These are phyloP conservation scores for Paramecium sexaurelia DNA, from an alignment of 73 alveolate genomes.

Conservation along the genomic window DNA sequence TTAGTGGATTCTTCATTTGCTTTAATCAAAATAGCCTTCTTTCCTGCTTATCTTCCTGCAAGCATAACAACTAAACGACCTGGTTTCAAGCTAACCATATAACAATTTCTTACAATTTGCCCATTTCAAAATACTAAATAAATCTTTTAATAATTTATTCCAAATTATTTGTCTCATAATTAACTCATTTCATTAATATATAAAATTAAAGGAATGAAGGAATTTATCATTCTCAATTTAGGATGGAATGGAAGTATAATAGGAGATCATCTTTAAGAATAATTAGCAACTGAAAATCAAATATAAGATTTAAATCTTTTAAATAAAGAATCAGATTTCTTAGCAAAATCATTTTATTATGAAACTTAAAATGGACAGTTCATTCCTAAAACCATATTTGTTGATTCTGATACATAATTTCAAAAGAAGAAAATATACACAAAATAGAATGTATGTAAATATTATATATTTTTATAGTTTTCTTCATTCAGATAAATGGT, in stretches of 20 bases:
- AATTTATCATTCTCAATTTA: not conserved
- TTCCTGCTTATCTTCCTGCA: conserved; percentile 93
- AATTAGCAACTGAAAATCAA: conserved; percentile 21
- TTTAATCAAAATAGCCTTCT: conserved; percentile 89
- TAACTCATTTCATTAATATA: not conserved
- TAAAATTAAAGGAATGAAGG: not conserved
- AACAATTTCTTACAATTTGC: conserved; percentile 56
- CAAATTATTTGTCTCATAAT: not conserved
- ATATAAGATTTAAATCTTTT: not conserved
- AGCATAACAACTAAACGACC: conserved; percentile 89
- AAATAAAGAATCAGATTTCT: conserved; percentile 24
- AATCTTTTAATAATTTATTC: conserved; percentile 51
- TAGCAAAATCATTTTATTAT: conserved; percentile 25
- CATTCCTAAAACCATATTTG: conserved; percentile 17
- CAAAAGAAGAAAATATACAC: conserved; percentile 47
- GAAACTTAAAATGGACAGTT: conserved; percentile 55
- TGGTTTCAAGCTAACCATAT: conserved; percentile 72
- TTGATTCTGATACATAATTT: not conserved
- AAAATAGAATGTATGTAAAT: not conserved
- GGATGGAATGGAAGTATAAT: not conserved
- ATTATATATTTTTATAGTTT: not conserved
- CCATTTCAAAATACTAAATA: conserved; percentile 60
- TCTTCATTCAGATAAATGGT: conserved; percentile 9
- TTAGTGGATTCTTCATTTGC: conserved; percentile 86
- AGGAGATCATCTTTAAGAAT: conserved; percentile 1